Evolutionary conservation across 768 basidiomycete species (phyloP).

Genomic region (Trametes cingulata): DNA sequence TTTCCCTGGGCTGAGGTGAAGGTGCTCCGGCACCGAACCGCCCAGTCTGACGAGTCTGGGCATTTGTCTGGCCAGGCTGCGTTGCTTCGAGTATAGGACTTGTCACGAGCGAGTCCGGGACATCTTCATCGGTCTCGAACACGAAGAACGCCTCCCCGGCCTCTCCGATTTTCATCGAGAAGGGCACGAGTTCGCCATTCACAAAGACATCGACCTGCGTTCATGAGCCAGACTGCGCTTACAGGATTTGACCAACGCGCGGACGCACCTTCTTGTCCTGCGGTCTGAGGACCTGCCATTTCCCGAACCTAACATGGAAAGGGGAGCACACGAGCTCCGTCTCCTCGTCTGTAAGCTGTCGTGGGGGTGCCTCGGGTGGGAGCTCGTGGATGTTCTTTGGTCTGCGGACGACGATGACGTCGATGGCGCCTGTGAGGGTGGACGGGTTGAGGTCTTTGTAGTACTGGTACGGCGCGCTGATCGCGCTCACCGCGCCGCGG

Average conservation of each 20-base stretch:
- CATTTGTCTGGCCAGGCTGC: slow-evolving; percentile 35
- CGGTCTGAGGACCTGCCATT: slow-evolving; percentile 92
- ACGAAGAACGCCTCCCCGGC: slow-evolving; percentile 99
- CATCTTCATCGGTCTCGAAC: slow-evolving; percentile 93
- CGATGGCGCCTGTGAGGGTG: slow-evolving; percentile 97
- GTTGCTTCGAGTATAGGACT: slow-evolving; percentile 84
- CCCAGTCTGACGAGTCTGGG: slow-evolving; percentile 34
- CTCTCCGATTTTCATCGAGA: slow-evolving; percentile 98
- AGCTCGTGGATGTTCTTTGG: slow-evolving; percentile 34
- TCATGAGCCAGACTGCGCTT: neutral
- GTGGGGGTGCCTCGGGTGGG: neutral
- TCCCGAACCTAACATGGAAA: slow-evolving; percentile 97
- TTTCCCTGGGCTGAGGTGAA: slow-evolving; percentile 32
- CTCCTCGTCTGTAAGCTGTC: slow-evolving; percentile 38
- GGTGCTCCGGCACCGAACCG: slow-evolving; percentile 38
- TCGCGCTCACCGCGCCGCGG: slow-evolving; percentile 81
- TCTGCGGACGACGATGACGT: slow-evolving; percentile 92
- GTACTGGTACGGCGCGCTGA: slow-evolving; percentile 86
- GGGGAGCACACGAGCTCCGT: slow-evolving; percentile 86
- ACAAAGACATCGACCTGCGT: slow-evolving; percentile 83
- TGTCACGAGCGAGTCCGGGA: slow-evolving; percentile 91
- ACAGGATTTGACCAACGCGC: neutral
- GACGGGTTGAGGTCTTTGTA: slow-evolving; percentile 94
- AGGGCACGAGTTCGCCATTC: slow-evolving; percentile 85
- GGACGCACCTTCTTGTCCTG: slow-evolving; percentile 83